Evolutionary conservation across 176 grass and related monocot genomes (phyloP).

Genomic region (Cymbopogon citratus): DNA sequence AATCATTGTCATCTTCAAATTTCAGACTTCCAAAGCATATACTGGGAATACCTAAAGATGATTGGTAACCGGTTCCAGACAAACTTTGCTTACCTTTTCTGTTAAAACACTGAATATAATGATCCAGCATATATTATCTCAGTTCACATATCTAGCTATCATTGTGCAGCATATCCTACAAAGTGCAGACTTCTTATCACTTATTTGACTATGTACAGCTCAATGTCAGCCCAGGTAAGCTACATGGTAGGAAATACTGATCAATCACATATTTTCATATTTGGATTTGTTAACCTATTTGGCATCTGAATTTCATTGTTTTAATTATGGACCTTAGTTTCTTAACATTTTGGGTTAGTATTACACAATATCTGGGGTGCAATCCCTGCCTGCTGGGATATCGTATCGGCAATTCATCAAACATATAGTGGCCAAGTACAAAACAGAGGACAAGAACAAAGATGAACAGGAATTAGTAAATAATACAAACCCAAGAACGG

Average conservation of each 20-base stretch:
- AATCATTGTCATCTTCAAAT: neutral
- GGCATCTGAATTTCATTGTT: neutral
- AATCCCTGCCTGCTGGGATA: neutral
- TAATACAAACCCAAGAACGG: conserved; percentile 61
- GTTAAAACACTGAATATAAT: neutral
- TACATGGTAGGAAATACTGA: neutral
- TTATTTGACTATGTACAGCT: neutral
- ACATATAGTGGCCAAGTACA: neutral
- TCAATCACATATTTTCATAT: neutral
- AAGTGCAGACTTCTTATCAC: neutral
- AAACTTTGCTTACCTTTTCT: neutral
- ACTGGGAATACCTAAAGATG: neutral
- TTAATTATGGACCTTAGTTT: no score
- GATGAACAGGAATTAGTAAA: neutral
- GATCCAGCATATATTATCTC: neutral
- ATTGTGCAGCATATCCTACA: neutral
- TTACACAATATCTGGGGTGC: neutral
- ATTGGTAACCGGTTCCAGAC: neutral
- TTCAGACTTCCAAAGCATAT: neutral
- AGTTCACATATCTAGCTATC: neutral
- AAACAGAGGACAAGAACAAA: neutral
- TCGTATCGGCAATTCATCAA: neutral
- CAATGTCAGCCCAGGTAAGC: neutral
- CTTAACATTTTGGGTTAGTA: neutral
- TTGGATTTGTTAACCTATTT: neutral